Conservation (phyloP, 768 basidiomycete species). For the Calocera viscosa region DNA sequence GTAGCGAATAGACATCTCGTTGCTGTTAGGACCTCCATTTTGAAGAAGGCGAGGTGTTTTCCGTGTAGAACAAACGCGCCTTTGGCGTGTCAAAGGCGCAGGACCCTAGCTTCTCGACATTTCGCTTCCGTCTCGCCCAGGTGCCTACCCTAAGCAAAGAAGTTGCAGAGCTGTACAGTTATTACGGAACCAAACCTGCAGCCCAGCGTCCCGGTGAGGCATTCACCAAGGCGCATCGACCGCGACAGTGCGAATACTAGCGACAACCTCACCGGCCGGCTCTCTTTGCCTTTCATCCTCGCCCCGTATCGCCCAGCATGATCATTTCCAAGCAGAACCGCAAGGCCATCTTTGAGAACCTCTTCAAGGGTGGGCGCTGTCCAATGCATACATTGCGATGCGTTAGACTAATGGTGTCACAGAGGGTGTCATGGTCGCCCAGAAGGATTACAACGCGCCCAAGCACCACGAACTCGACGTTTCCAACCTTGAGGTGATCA, state of each 20-base stretch:
- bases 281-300: not conserved
- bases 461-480: slow-evolving; percentile 82
- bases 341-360: slow-evolving; percentile 95
- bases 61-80: not conserved
- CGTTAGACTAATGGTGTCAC: slow-evolving; percentile 9
- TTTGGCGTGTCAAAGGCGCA: not conserved
- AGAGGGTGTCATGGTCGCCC: slow-evolving; percentile 99
- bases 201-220: not conserved
- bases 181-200: not conserved
- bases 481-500: slow-evolving; percentile 58
- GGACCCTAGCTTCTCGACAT: slow-evolving; percentile 1
- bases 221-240: not conserved
- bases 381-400: not conserved
- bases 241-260: slow-evolving; percentile 6
- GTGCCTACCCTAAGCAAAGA: not conserved
- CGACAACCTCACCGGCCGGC: slow-evolving; percentile 3
- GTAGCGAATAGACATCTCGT: not conserved
- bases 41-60: not conserved
- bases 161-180: not conserved
- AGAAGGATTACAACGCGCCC: slow-evolving; percentile 97
- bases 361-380: slow-evolving; percentile 85
- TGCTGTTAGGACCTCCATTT: not conserved
- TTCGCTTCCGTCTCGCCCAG: not conserved
- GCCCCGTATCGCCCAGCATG: slow-evolving; percentile 45
- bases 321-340: slow-evolving; percentile 93